Conservation (phyloP, 2,329 filamentous ascomycete genomes). For the Ophiosphaerella narmari region DNA sequence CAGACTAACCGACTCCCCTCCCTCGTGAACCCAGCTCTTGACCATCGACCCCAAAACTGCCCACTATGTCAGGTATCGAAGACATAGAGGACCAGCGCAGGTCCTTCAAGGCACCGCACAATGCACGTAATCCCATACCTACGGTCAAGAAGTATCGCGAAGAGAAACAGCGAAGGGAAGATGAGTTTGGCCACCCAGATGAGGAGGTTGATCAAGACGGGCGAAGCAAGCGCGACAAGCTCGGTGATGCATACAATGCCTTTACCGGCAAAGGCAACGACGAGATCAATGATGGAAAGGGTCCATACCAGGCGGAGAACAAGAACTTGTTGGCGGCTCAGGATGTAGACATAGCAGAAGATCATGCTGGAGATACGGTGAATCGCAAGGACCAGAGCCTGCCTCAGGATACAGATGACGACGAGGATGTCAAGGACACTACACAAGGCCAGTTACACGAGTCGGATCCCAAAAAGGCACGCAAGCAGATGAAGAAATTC, state of each 20-base stretch:
- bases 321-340: conserved; percentile 41
- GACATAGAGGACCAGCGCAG: conserved; percentile 45
- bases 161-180: conserved; percentile 51
- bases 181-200: conserved; percentile 33
- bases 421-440: conserved; percentile 46
- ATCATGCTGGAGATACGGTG: conserved; percentile 36
- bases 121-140: conserved; percentile 50
- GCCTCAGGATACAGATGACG: conserved; percentile 24
- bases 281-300: conserved; percentile 26
- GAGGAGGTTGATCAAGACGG: conserved; percentile 27
- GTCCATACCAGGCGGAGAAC: conserved; percentile 42
- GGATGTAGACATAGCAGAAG: conserved; percentile 33
- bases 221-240: conserved; percentile 39
- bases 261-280: conserved; percentile 37
- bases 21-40: neutral
- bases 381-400: conserved; percentile 14
- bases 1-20: neutral
- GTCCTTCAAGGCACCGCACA: conserved; percentile 51
- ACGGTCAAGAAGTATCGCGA: conserved; percentile 54
- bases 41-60: neutral
- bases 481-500: conserved; percentile 57
- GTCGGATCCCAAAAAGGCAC: conserved; percentile 51
- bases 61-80: conserved; percentile 48
- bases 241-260: conserved; percentile 44
- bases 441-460: conserved; percentile 47